Evolutionary conservation across 2,329 filamentous ascomycete genomes (phyloP).

Genomic region (Arthrobotrys megalospora): DNA sequence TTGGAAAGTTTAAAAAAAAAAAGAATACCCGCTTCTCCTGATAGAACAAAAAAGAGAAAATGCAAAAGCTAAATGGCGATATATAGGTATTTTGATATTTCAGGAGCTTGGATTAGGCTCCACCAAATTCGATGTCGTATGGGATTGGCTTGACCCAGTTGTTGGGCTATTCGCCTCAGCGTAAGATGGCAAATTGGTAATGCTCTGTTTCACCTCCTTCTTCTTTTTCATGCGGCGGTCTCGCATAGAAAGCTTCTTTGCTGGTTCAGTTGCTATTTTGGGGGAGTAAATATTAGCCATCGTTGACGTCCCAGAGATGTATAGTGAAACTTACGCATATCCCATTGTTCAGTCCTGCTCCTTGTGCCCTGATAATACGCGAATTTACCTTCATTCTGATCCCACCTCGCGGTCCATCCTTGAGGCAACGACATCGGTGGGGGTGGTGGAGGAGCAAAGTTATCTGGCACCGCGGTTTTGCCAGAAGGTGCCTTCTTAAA

Average conservation of each 20-base stretch:
- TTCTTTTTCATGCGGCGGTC: constrained; percentile 57
- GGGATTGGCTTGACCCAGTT: constrained; percentile 14
- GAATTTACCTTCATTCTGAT: constrained; percentile 61
- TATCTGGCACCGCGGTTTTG: constrained; percentile 49
- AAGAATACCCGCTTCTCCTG: constrained; percentile 12
- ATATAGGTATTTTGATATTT: neutral
- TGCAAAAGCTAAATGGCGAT: constrained; percentile 4
- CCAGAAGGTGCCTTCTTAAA: constrained; percentile 51
- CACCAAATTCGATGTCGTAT: constrained; percentile 30
- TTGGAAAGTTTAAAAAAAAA: constrained; percentile 1
- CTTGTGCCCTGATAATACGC: constrained; percentile 62
- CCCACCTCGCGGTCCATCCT: constrained; percentile 63
- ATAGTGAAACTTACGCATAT: constrained; percentile 52
- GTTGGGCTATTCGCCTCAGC: constrained; percentile 56
- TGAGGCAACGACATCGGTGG: constrained; percentile 63
- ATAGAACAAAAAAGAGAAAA: neutral
- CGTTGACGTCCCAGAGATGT: neutral
- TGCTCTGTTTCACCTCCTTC: constrained; percentile 53
- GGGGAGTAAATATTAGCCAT: neutral
- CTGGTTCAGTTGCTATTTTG: constrained; percentile 53
- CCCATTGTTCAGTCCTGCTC: constrained; percentile 62
- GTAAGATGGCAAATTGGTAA: constrained; percentile 45
- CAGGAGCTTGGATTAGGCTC: constrained; percentile 46
- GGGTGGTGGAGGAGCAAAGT: constrained; percentile 61
- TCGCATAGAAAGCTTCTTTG: constrained; percentile 58